Conservation (phyloP, 805 yeast genomes). For the Saturnispora quitensis region DNA sequence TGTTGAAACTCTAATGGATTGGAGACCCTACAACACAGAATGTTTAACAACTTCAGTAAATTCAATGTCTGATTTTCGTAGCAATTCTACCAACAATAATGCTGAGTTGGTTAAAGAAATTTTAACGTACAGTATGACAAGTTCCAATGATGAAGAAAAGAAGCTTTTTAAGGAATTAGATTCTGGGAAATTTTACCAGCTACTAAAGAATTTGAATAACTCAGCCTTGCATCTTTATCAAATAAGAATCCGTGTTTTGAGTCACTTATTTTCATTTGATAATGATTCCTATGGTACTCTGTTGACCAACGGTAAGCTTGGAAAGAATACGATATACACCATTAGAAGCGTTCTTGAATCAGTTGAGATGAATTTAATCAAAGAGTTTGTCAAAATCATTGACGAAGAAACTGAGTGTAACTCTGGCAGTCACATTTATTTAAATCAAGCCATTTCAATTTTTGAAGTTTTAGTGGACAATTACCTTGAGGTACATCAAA, state of each 20-base stretch:
- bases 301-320: constrained; percentile 19
- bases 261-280: constrained; percentile 16
- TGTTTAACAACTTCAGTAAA: constrained; percentile 16
- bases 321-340: constrained; percentile 14
- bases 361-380: constrained; percentile 19
- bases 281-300: constrained; percentile 15
- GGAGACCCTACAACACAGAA: constrained; percentile 20
- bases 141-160: constrained; percentile 10
- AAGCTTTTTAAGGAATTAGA: constrained; percentile 15
- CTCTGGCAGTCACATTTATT: neutral
- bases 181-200: constrained; percentile 12
- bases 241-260: constrained; percentile 20
- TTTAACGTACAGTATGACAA: constrained; percentile 15
- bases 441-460: constrained; percentile 28
- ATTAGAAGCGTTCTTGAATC: constrained; percentile 22
- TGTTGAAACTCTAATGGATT: constrained; percentile 10
- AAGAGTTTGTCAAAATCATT: constrained; percentile 7
- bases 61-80: constrained; percentile 2
- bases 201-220: constrained; percentile 16
- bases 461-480: constrained; percentile 37
- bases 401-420: neutral
- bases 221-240: constrained; percentile 21
- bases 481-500: constrained; percentile 27
- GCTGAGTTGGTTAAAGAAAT: constrained; percentile 26
- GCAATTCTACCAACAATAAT: constrained; percentile 8